A percentile compares a stretch with the other conserved stretches of the same genome.
These are phyloP conservation scores for Periglandula ipomoeae DNA, from an alignment of 2,329 filamentous ascomycete genomes.

Conservation along the genomic window DNA sequence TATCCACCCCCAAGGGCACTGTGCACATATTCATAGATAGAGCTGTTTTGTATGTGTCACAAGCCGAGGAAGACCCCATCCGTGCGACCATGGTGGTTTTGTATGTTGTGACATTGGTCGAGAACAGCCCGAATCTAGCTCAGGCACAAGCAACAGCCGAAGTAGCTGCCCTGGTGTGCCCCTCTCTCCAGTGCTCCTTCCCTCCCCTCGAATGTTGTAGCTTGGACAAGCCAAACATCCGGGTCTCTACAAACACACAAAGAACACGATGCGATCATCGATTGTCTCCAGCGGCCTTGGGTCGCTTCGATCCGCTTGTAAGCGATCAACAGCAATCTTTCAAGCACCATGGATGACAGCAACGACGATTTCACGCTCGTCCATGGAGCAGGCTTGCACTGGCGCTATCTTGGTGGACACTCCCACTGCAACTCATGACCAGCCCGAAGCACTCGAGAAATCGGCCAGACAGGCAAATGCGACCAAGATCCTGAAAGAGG, in stretches of 20 bases:
- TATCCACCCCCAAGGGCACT: neutral
- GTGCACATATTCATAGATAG: neutral
- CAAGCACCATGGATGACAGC: conserved; percentile 7
- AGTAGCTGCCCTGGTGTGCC: neutral
- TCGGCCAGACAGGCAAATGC: conserved; percentile 11
- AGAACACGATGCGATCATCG: conserved; percentile 7
- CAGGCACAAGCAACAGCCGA: neutral
- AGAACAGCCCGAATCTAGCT: neutral
- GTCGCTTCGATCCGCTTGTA: conserved; percentile 6
- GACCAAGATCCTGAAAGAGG: conserved; percentile 33
- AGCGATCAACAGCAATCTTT: neutral
- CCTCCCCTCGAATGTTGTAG: neutral
- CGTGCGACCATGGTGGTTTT: neutral
- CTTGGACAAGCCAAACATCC: neutral
- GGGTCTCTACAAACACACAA: neutral
- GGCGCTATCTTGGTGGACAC: conserved; percentile 12
- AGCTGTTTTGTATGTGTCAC: neutral
- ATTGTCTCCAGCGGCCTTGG: conserved; percentile 6
- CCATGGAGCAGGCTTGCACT: conserved; percentile 1
- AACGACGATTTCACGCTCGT: neutral
- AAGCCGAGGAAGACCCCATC: neutral
- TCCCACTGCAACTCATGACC: conserved; percentile 6
- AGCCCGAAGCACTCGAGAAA: conserved; percentile 3
- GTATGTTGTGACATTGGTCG: neutral
- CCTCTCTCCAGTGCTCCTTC: neutral